Conservation (phyloP, 2,329 filamentous ascomycete genomes). For the Torrubiella hemipterigena region DNA sequence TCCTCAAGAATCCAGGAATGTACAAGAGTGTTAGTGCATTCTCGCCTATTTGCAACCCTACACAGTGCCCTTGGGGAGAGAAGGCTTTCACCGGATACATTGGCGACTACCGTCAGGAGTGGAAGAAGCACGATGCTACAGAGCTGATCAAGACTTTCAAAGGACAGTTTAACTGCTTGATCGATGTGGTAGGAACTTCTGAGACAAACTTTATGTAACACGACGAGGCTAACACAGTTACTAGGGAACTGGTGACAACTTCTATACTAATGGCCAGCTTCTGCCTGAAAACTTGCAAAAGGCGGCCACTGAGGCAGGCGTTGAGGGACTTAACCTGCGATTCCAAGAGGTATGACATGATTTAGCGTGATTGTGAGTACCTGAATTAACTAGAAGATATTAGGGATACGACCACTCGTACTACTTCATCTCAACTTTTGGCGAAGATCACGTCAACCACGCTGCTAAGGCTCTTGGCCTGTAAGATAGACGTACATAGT, state of each 20-base stretch:
- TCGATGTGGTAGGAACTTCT: slow-evolving; percentile 64
- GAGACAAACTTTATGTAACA: background rate
- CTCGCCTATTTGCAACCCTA: slow-evolving; percentile 80
- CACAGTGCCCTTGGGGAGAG: slow-evolving; percentile 80
- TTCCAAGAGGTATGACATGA: slow-evolving; percentile 59
- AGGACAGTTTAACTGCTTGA: slow-evolving; percentile 59
- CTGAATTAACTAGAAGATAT: no score
- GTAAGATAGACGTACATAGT: no score
- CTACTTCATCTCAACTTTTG: slow-evolving; percentile 87
- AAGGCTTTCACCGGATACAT: slow-evolving; percentile 93
- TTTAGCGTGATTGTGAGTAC: no score
- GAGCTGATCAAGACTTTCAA: slow-evolving; percentile 74
- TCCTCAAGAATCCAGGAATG: slow-evolving; percentile 78
- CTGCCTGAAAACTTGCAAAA: slow-evolving; percentile 85
- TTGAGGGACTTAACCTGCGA: slow-evolving; percentile 62
- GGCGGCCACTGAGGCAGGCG: slow-evolving; percentile 64
- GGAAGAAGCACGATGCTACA: slow-evolving; percentile 85
- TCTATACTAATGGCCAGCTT: slow-evolving; percentile 88
- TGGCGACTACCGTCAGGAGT: slow-evolving; percentile 61
- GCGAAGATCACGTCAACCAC: slow-evolving; percentile 81
- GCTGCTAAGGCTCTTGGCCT: slow-evolving; percentile 68
- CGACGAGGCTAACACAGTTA: slow-evolving; percentile 1
- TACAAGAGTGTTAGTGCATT: slow-evolving; percentile 87
- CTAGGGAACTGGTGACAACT: slow-evolving; percentile 84
- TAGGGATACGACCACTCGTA: slow-evolving; percentile 94